Conservation (phyloP, 2,329 filamentous ascomycete genomes). For the Trichoderma guizhouense region DNA sequence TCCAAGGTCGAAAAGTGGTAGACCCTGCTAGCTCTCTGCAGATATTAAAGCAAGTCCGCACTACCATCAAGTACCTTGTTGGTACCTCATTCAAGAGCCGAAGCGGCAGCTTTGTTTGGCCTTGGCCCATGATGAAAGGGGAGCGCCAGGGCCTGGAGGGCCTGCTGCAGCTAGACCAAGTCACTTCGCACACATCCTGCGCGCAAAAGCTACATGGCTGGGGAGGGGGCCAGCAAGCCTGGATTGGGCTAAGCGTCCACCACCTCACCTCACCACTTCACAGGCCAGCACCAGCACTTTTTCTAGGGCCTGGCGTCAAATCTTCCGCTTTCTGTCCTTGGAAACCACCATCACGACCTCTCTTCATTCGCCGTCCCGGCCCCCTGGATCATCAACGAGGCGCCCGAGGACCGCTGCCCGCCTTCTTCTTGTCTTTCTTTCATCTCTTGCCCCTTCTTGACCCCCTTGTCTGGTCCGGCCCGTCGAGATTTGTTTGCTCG, state of each 20-base stretch:
- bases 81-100: neutral
- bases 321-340: conserved; percentile 23
- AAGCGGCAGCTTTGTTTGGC: conserved; percentile 6
- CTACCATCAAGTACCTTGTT: neutral
- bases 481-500: conserved; percentile 6
- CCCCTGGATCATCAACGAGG: conserved; percentile 19
- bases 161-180: conserved; percentile 2
- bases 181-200: neutral
- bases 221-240: conserved; percentile 6
- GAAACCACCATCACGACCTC: conserved; percentile 30
- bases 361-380: conserved; percentile 19
- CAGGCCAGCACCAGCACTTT: conserved; percentile 19
- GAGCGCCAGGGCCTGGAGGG: neutral
- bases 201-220: neutral
- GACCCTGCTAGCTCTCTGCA: neutral
- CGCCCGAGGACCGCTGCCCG: conserved; percentile 14
- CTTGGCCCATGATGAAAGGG: neutral
- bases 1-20: neutral
- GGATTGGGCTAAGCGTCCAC: conserved; percentile 19
- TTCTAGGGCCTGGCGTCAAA: conserved; percentile 26
- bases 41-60: no score
- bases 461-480: neutral
- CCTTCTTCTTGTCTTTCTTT: conserved; percentile 11
- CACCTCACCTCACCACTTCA: conserved; percentile 16
- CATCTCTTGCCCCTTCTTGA: neutral